Evolutionary conservation across 768 basidiomycete genomes (phyloP), one percentile per base, ranked within the genome.

Genomic region (Termitomyces titanicus): DNA sequence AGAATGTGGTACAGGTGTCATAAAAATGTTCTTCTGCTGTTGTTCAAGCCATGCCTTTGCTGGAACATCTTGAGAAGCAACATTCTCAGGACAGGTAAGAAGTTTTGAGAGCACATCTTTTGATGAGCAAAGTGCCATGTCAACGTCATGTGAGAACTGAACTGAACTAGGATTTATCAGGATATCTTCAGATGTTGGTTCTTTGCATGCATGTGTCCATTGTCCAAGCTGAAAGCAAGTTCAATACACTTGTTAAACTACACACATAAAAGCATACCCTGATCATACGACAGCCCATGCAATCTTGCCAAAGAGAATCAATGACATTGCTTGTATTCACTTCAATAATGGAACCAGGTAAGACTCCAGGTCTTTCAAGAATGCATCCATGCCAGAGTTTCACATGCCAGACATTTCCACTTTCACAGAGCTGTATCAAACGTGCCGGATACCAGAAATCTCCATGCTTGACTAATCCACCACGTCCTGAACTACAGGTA

Each of bases 371-470:
- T 27, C 5, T 6, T 12, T 29, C 44, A 44, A 55, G 49, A 1
- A 24, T 22, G 15, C 40, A 43, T 42, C 46, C 59, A 27, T 48
- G 29, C 49, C 51, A 57, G 52, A 63, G 66, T 31, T 53, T 52
- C 1, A 68, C 60, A 3, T 18, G 20, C 64, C 66, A 70, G 11
- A 17, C 17, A 10, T 17, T 17, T 15, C 47, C 37, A 3, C 22
- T 25, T 9, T 29, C 29, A 29, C 29, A 29, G 6, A 44, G 37
- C 18, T 60, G 47, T 17, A 69, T 62, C 0, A 69, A n/a, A 1
- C 60, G 61, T 9, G 66, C 64, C 0, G 64, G 68, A 51, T 69
- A 68, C 64, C 62, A 66, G 39, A 60, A 68, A 1, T 56, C 53
- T 3, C 61, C 63, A 27, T 51, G 39, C 2, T 29, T 38, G 3